phyloP scores from a whole-genome alignment of 495 filamentous ascomycete genomes.

The Hypomontagnella submonticulosa region DNA sequence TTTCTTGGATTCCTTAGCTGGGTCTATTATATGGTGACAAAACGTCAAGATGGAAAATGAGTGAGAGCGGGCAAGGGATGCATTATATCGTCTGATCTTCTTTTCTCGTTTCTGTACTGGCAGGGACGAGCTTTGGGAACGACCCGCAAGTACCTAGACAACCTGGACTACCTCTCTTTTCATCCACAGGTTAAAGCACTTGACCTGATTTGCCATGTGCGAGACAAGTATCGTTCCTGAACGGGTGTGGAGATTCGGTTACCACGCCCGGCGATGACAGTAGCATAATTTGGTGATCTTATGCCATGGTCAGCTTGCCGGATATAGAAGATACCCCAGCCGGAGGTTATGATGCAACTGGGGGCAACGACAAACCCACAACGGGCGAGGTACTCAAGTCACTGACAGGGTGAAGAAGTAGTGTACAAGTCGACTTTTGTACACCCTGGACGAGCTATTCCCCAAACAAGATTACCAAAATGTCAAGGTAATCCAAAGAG shows the following conservation, averaged over 20 bases:
- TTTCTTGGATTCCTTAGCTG: slow-evolving; percentile 47
- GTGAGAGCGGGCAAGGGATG: slow-evolving; percentile 52
- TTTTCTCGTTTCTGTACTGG: slow-evolving; percentile 52
- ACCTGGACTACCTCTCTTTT: slow-evolving; percentile 57
- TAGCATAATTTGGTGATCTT: slow-evolving; percentile 68
- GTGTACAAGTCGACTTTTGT: slow-evolving; percentile 36
- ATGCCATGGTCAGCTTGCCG: slow-evolving; percentile 64
- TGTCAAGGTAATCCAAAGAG: slow-evolving; percentile 47
- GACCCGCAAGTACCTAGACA: slow-evolving; percentile 56
- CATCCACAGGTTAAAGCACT: slow-evolving; percentile 59
- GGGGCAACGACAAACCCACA: slow-evolving; percentile 55
- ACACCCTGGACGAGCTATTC: slow-evolving; percentile 51
- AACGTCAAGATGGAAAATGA: slow-evolving; percentile 49
- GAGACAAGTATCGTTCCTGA: slow-evolving; percentile 63
- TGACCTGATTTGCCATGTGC: slow-evolving; percentile 59
- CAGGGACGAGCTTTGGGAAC: slow-evolving; percentile 49
- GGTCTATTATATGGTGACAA: slow-evolving; percentile 50
- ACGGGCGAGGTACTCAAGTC: slow-evolving; percentile 48
- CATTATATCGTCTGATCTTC: slow-evolving; percentile 64
- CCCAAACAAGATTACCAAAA: slow-evolving; percentile 53
- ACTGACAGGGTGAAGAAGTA: slow-evolving; percentile 46
- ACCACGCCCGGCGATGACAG: slow-evolving; percentile 61
- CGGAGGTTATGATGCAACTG: slow-evolving; percentile 61
- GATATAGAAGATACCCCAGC: slow-evolving; percentile 62
- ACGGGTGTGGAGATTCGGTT: slow-evolving; percentile 56